Base-by-base conservation (phyloP, 2,329 filamentous ascomycete species). In the Zasmidium cellare region DNA sequence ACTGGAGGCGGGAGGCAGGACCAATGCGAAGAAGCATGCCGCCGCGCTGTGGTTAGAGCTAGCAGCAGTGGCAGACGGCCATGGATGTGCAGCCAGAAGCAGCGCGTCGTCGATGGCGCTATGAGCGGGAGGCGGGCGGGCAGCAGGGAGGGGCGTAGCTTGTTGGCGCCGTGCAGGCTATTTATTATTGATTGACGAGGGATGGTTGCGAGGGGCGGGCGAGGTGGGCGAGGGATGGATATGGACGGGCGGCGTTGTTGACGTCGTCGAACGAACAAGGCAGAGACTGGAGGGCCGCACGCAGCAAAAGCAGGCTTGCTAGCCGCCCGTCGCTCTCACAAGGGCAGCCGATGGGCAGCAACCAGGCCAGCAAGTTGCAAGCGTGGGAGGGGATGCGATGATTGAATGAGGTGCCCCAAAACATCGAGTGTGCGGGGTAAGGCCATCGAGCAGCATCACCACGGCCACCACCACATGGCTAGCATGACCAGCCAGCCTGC, bases 231-330 rank as follows among this genome's bases (percentile, higher is more conserved):
- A 11, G 5, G 11, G 5, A 28, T 11, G 25, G 6, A 5, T 9
- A 41, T 41, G 6, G 35, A 41, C n/a, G n/a, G 35, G 12, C n/a
- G 35, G 35, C 53, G 7, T 6, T 14, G 35, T 59, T 63, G 61
- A 66, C 59, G 57, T 65, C 56, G 64, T 51, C 53, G 45, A 59
- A 25, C 53, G 45, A 59, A 6, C 6, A 28, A 28, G 25, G 25
- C 25, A 28, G 25, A 28, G 6, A 11, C 5, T 28, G 46, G 25
- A n/a, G n/a, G n/a, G n/a, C n/a, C n/a, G n/a, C n/a, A n/a, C n/a
- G n/a, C 25, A 5, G 28, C 52, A 55, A 61, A 60, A 63, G 63
- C 58, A 59, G 60, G 60, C 57, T 58, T 57, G 25, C 25, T 28
- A 11, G 25, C 25, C 25, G 25, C 25, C 25, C 25, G 25, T 28